These are phyloP conservation scores for Inga leiocalycina DNA, from an alignment of 306 rosid genomes.

Conservation along the genomic window DNA sequence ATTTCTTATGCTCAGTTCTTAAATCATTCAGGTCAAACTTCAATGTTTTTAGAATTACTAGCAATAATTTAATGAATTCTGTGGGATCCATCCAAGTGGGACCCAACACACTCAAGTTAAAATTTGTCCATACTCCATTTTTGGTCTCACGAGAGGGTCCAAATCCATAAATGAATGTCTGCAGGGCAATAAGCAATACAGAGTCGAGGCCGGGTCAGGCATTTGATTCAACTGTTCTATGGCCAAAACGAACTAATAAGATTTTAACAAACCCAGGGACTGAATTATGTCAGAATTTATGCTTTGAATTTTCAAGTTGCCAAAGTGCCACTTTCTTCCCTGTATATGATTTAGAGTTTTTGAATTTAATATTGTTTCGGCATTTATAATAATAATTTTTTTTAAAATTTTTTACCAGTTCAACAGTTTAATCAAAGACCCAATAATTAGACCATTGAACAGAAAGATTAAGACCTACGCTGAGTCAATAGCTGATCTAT, in stretches of 20 bases:
- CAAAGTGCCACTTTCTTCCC: not conserved
- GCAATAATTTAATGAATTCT: no score
- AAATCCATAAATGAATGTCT: not conserved
- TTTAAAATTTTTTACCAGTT: no score
- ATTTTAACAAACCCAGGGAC: not conserved
- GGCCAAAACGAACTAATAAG: not conserved
- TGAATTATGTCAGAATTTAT: not conserved
- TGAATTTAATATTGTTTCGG: no score
- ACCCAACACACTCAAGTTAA: not conserved
- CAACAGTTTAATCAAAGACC: no score
- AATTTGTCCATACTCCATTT: not conserved
- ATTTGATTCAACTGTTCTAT: not conserved
- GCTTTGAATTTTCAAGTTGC: not conserved
- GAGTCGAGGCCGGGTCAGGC: not conserved
- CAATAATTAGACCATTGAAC: no score
- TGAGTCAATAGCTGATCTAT: no score
- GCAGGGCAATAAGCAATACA: not conserved
- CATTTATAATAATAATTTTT: no score
- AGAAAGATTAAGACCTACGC: no score
- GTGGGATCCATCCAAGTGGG: not conserved
- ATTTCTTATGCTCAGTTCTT: no score
- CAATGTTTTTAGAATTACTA: no score
- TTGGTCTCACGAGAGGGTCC: not conserved
- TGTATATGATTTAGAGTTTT: not conserved
- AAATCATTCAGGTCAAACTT: no score